Percentiles rank a stretch among this genome's conserved stretches.
Conservation (phyloP, 768 basidiomycete genomes). For the Macrolepiota fuliginosa region DNA sequence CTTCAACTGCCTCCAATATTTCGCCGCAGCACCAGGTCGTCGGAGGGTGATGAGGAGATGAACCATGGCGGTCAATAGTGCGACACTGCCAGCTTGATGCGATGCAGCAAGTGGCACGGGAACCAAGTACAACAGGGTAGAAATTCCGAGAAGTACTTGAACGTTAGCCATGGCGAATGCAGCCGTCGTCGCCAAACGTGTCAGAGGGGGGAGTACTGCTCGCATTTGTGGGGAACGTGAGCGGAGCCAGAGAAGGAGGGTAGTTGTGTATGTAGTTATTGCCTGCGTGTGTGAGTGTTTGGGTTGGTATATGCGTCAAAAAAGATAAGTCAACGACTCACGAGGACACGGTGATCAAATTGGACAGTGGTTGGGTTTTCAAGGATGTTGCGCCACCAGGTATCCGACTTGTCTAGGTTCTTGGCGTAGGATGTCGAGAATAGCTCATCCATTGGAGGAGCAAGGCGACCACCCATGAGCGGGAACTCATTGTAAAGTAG, state of each 20-base stretch:
- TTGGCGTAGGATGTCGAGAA: conserved; percentile 76
- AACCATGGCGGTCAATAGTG: conserved; percentile 79
- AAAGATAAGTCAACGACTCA: conserved; percentile 34
- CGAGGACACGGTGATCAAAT: conserved; percentile 92
- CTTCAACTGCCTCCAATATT: conserved; percentile 44
- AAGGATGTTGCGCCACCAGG: conserved; percentile 95
- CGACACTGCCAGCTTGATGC: conserved; percentile 94
- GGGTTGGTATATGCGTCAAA: not conserved
- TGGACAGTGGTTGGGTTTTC: conserved; percentile 99
- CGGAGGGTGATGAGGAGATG: conserved; percentile 73
- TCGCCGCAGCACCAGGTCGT: conserved; percentile 64
- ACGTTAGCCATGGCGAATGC: conserved; percentile 81
- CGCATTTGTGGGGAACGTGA: conserved; percentile 57
- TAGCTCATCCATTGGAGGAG: conserved; percentile 81
- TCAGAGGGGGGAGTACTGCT: conserved; percentile 61
- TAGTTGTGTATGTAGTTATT: conserved; percentile 75
- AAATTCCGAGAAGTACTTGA: conserved; percentile 65
- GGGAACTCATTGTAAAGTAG: conserved; percentile 99
- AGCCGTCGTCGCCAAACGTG: conserved; percentile 47
- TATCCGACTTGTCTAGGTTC: conserved; percentile 62
- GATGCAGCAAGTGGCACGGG: conserved; percentile 89
- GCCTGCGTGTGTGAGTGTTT: conserved; percentile 47
- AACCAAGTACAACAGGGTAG: conserved; percentile 89
- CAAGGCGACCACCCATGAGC: conserved; percentile 85
- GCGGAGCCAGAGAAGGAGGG: conserved; percentile 59